Conservation (phyloP, 257 asterid genomes). For the Nicotiana paniculata region DNA sequence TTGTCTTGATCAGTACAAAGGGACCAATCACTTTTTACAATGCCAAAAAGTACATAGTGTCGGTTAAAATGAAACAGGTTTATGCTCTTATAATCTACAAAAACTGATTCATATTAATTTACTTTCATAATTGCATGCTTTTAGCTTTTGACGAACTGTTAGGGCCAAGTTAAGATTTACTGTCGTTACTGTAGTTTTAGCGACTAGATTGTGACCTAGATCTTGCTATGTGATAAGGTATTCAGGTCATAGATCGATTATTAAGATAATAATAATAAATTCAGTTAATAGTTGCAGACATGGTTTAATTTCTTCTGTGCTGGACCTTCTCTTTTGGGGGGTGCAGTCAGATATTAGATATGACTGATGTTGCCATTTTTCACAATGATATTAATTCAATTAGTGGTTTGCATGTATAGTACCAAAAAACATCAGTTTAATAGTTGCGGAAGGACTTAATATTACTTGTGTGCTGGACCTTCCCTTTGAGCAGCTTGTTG, state of each 20-base stretch:
- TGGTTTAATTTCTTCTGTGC: background rate
- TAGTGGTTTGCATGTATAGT: background rate
- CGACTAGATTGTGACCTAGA: background rate
- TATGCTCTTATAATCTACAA: background rate
- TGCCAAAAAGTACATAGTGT: too few species aligned
- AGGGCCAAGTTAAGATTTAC: background rate
- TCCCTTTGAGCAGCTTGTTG: conserved; percentile 6
- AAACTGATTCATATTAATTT: background rate
- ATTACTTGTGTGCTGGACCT: background rate
- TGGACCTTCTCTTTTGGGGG: background rate
- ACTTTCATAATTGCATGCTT: background rate
- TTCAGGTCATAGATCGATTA: background rate
- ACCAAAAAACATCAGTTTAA: background rate
- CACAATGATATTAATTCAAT: background rate
- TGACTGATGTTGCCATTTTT: background rate
- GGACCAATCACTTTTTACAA: too few species aligned
- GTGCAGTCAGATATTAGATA: background rate
- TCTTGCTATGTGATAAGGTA: background rate
- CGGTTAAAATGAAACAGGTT: too few species aligned
- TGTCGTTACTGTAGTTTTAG: background rate
- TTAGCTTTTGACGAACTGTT: background rate
- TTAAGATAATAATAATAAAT: background rate
- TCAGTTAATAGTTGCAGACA: background rate
- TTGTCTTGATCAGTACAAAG: too few species aligned
- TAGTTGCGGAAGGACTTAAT: background rate